Conservation (phyloP, 768 basidiomycete species). For the Phaffia tasmanica region DNA sequence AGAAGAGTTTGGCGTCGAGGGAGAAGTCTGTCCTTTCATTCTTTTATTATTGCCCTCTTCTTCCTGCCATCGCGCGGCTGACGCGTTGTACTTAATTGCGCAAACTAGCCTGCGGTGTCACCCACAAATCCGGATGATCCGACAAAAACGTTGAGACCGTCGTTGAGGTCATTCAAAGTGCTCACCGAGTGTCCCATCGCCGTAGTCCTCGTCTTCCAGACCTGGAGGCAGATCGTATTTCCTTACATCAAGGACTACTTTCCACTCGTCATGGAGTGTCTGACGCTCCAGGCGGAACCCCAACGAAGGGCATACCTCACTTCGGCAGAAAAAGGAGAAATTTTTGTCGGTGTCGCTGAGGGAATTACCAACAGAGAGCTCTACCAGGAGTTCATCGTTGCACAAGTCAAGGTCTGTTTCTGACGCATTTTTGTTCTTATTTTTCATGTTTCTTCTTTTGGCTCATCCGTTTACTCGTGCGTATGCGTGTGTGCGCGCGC, state of each 20-base stretch:
- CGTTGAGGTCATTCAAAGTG: slow-evolving; percentile 81
- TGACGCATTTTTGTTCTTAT: not conserved
- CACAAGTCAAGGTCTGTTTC: slow-evolving; percentile 71
- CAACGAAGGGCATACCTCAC: slow-evolving; percentile 67
- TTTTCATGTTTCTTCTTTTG: not conserved
- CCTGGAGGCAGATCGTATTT: slow-evolving; percentile 55
- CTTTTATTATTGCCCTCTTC: no score
- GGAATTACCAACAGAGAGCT: slow-evolving; percentile 57
- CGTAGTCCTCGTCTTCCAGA: slow-evolving; percentile 79
- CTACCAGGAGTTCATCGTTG: slow-evolving; percentile 71
- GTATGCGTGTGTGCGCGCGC: not conserved
- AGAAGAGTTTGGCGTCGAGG: slow-evolving; percentile 55
- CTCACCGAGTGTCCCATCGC: slow-evolving; percentile 87
- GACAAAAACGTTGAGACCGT: slow-evolving; percentile 50
- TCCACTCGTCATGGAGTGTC: slow-evolving; percentile 63
- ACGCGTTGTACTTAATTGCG: not conserved
- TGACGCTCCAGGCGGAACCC: slow-evolving; percentile 67
- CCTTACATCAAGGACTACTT: slow-evolving; percentile 60
- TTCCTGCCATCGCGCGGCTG: not conserved
- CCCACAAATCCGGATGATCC: slow-evolving; percentile 41
- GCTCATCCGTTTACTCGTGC: not conserved
- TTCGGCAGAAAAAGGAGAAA: slow-evolving; percentile 65
- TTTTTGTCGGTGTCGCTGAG: slow-evolving; percentile 72
- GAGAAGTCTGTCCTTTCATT: slow-evolving; percentile 12
- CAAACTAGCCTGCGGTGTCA: slow-evolving; percentile 14